A percentile compares a stretch with the other conserved stretches of the same genome.
phyloP scores from a whole-genome alignment of 495 filamentous ascomycete genomes.

The Amorphotheca resinae region DNA sequence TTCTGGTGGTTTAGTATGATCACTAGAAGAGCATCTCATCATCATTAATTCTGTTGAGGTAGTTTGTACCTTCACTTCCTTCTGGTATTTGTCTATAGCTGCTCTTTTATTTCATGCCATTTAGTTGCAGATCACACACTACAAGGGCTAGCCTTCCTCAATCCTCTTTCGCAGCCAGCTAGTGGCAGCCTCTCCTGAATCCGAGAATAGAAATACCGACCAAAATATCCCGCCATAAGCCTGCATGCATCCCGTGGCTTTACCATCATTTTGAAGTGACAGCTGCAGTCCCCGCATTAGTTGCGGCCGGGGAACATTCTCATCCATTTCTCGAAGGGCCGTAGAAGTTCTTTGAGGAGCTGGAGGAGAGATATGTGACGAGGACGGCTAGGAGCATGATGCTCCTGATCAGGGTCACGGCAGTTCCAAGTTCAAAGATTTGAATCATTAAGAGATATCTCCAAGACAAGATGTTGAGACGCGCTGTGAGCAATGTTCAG shows the following conservation, averaged over 20 bases:
- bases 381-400: constrained; percentile 15
- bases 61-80: background rate
- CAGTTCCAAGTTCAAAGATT: constrained; percentile 1
- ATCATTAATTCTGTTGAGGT: background rate
- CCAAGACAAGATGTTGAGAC: constrained; percentile 20
- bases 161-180: too few species aligned
- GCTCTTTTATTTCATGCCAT: background rate
- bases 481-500: constrained; percentile 16
- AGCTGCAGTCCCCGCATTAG: constrained; percentile 26
- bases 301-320: constrained; percentile 20
- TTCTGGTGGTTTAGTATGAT: background rate
- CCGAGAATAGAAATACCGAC: background rate
- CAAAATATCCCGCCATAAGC: constrained; percentile 4
- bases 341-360: constrained; percentile 18
- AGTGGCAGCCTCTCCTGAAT: constrained; percentile 1
- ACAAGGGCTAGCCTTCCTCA: background rate
- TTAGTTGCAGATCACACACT: background rate
- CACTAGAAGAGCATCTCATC: background rate
- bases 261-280: constrained; percentile 20
- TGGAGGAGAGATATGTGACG: constrained; percentile 13
- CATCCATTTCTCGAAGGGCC: constrained; percentile 18
- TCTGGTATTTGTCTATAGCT: background rate
- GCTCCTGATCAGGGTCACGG: constrained; percentile 1
- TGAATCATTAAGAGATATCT: background rate
- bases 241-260: constrained; percentile 14